These are phyloP conservation scores for Ampelomyces quisqualis DNA, from an alignment of 2,329 filamentous ascomycete species.

Conservation along the genomic window DNA sequence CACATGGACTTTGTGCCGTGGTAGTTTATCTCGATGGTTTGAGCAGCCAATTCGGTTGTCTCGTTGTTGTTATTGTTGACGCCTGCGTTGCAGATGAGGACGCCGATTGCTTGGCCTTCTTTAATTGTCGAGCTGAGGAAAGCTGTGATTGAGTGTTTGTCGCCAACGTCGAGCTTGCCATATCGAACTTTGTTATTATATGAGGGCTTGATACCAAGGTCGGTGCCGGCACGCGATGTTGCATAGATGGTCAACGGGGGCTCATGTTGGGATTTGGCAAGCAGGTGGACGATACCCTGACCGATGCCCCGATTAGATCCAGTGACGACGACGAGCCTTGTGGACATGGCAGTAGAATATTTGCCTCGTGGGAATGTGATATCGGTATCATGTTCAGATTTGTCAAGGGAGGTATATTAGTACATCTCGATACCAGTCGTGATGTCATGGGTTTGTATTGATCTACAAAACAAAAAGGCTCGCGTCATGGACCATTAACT, in stretches of 20 bases:
- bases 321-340: slow-evolving; percentile 12
- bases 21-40: slow-evolving; percentile 13
- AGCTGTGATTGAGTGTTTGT: slow-evolving; percentile 7
- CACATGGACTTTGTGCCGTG: slow-evolving; percentile 13
- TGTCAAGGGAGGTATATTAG: no score
- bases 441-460: slow-evolving; percentile 3
- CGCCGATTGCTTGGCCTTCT: slow-evolving; percentile 2
- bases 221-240: slow-evolving; percentile 11
- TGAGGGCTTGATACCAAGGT: slow-evolving; percentile 4
- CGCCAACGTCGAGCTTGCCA: slow-evolving; percentile 10
- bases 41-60: slow-evolving; percentile 4
- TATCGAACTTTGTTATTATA: slow-evolving; percentile 7
- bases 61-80: slow-evolving; percentile 13
- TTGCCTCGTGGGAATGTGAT: not conserved
- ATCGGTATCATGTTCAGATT: no score
- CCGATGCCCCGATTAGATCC: slow-evolving; percentile 19
- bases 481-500: no score
- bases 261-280: slow-evolving; percentile 10
- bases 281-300: slow-evolving; percentile 15
- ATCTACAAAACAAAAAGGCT: no score
- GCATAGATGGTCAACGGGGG: slow-evolving; percentile 14
- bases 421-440: no score
- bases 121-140: slow-evolving; percentile 1
- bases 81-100: slow-evolving; percentile 19
- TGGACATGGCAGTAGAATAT: not conserved